Evolutionary conservation across 176 grass and related monocot genomes (phyloP), one percentile per base, ranked within the genome.

Genomic region (maize (Zea mays)): DNA sequence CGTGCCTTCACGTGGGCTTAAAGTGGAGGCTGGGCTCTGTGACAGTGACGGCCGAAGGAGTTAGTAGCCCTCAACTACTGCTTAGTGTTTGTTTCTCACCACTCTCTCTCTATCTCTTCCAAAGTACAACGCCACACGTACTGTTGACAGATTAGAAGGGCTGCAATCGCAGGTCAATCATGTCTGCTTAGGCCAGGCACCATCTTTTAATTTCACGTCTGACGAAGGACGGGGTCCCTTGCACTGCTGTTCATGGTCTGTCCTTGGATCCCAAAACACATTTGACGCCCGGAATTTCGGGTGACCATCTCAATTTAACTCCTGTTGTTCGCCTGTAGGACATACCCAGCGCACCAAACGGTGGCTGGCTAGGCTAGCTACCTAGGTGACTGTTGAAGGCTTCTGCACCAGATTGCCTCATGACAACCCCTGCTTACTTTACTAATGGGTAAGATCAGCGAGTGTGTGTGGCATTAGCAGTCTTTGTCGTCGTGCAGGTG

Each of bases 1-100:
- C 10, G 35, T 15, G 57, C 21, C 42, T 83, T 90, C 88, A 79
- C 83, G 79, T 86, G 88, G 79, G 79, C 73, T 78, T 59, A 50
- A 77, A 72, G 81, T 62, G 52, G 3, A 41, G 48, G 57, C 84
- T 83, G 71, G 62, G 64, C 39, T 84, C 50, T 9, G 16, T 1
- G 73, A 42, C 3, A 62, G 42, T 65, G 72, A 69, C 41, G 17
- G 11, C 12, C 64, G 62, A 62, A 33, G 17, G 35, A 33, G 44
- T 51, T n/a, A n/a, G 64, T 27, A 49, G 8, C 11, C 17, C 63
- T 33, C 46, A 40, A 9, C 1, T 11, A 11, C 1, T 47, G 4
- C 9, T 4, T 13, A 45, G 43, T 60, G 4, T 56, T 16, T 58
- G 19, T 59, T 20, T 59, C 1, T 60, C 27, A 27, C 27, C 27